Evolutionary conservation across 129 eudicot genomes (phyloP), one percentile per base, ranked within the genome.

Genomic region (Erigeron canadensis): DNA sequence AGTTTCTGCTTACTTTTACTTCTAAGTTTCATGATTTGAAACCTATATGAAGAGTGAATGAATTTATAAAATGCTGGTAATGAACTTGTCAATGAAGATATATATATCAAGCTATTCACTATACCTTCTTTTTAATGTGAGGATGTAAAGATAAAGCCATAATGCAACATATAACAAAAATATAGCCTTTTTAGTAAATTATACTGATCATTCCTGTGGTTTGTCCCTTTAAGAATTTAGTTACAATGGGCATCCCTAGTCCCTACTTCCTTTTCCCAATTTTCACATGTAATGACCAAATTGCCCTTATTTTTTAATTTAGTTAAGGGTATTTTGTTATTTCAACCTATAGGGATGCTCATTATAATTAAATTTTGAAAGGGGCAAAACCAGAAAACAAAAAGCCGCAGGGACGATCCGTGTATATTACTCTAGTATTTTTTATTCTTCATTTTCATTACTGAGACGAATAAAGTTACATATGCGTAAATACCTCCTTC

Each of bases 101-200:
- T 48, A 17, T 23, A 61, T 17, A 50, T 5, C 73, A 50, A 34
- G 37, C 61, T 48, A 68, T 22, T 68, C 45, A 28, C 48, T 28
- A 47, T 7, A 38, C 17, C 17, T 47, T 37, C 8, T 39, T 51
- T 40, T 22, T 47, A 17, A 51, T 73, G 70, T 22, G 77, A 48
- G 47, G 77, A 63, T 41, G 39, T 73, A 73, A 38, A 60, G 19
- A 4, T 73, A 51, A 19, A 46, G 41, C 53, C 42, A 46, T 73
- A 47, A 18, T 63, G 50, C 16, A 38, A 74, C 43, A 53, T 21
- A 56, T 63, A 40, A 17, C 38, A 45, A 45, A 11, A 64, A 41
- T 18, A 18, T 40, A 41, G 64, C 1, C 42, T 40, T 10, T 18
- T 22, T 37, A 1, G 34, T 2, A 28, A 28, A 28, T 28, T 28